phyloP scores from a whole-genome alignment of 495 filamentous ascomycete genomes.

The Daldinia grandis region DNA sequence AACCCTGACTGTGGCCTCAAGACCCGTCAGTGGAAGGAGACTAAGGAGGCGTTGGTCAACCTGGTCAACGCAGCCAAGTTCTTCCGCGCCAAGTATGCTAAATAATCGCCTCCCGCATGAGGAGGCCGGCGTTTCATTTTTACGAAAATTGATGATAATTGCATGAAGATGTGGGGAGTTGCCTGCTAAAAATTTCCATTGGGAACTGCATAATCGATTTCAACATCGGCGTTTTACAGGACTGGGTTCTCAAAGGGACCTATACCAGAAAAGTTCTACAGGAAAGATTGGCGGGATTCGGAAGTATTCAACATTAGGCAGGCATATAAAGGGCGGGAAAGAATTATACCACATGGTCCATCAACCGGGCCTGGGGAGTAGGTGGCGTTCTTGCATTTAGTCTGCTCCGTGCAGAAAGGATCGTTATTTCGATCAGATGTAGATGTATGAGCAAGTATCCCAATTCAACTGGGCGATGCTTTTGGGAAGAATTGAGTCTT shows the following conservation, averaged over 20 bases:
- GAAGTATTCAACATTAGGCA: constrained; percentile 47
- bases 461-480: constrained; percentile 39
- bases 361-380: constrained; percentile 56
- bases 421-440: constrained; percentile 30
- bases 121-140: constrained; percentile 23
- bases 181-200: constrained; percentile 34
- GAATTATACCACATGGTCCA: constrained; percentile 50
- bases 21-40: constrained; percentile 96
- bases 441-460: constrained; percentile 29
- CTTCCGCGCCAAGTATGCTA: constrained; percentile 87
- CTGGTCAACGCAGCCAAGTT: constrained; percentile 96
- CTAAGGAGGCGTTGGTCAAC: constrained; percentile 88
- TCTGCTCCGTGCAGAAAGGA: constrained; percentile 36
- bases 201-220: constrained; percentile 52
- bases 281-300: constrained; percentile 48
- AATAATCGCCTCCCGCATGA: constrained; percentile 48
- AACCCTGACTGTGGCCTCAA: constrained; percentile 99
- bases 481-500: constrained; percentile 33
- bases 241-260: constrained; percentile 46
- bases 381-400: constrained; percentile 43
- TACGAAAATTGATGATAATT: constrained; percentile 44
- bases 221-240: constrained; percentile 61
- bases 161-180: constrained; percentile 39
- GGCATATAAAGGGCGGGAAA: constrained; percentile 46
- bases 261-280: constrained; percentile 47